These are phyloP conservation scores for Lactarius hengduanensis DNA, from an alignment of 768 basidiomycete genomes.

Conservation along the genomic window DNA sequence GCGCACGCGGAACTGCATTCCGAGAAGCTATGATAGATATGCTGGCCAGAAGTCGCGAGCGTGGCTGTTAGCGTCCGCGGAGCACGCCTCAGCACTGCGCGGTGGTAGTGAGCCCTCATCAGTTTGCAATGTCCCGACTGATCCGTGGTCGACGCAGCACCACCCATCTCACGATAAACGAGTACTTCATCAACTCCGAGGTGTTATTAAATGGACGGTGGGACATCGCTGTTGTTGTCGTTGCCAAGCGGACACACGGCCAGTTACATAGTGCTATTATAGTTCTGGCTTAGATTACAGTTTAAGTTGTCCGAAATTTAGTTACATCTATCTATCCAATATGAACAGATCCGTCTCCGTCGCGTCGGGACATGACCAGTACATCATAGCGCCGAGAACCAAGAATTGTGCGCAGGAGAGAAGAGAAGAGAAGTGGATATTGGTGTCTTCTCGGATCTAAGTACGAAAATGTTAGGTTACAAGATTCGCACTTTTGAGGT, in stretches of 20 bases:
- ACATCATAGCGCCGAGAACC: not conserved
- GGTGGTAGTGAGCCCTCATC: not conserved
- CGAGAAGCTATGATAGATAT: not conserved
- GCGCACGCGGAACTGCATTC: too few species aligned
- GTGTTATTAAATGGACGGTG: not conserved
- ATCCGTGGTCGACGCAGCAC: not conserved
- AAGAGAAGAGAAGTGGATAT: not conserved
- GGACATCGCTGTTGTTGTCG: not conserved
- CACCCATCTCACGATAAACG: not conserved
- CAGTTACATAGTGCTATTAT: not conserved
- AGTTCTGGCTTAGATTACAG: not conserved
- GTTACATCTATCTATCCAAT: not conserved
- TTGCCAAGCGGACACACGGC: not conserved
- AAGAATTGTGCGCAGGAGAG: not conserved
- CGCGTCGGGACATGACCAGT: not conserved
- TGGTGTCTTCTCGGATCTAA: not conserved
- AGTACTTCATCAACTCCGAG: not conserved
- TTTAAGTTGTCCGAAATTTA: not conserved
- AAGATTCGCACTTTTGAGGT: slow-evolving; percentile 5
- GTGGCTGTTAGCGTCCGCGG: too few species aligned
- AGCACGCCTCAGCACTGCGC: not conserved
- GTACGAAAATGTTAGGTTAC: not conserved
- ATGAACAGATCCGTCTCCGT: not conserved
- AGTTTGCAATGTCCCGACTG: not conserved
- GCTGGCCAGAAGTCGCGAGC: not conserved